Conservation (phyloP, 331 rosid genomes). For the Rosa hybrid region DNA sequence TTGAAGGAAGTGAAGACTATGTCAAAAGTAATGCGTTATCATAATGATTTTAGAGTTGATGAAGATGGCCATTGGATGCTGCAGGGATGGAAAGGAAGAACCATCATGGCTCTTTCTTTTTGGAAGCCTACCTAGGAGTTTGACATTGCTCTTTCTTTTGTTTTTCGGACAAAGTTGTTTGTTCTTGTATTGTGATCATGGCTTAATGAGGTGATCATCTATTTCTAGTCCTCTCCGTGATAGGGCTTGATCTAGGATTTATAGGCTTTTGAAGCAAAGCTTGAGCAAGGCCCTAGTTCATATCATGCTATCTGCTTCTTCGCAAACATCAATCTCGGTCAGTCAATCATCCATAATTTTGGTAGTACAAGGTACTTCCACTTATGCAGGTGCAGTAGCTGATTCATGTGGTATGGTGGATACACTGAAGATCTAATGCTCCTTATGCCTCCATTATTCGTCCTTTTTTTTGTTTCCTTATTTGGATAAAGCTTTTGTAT, state of each 20-base stretch:
- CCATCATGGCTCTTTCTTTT: conserved; percentile 37
- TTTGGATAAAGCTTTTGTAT: not conserved
- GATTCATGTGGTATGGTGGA: not conserved
- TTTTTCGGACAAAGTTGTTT: not conserved
- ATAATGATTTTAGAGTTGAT: conserved; percentile 43
- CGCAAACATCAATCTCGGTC: not conserved
- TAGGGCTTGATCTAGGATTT: conserved; percentile 4
- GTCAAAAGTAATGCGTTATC: conserved; percentile 26
- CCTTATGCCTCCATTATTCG: too few relatives aligned
- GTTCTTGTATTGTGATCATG: not conserved
- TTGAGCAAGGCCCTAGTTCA: not conserved
- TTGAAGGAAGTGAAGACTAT: conserved; percentile 22
- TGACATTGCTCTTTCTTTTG: not conserved
- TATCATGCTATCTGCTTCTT: not conserved
- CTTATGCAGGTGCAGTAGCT: not conserved
- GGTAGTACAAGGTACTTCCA: not conserved
- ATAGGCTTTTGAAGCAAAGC: not conserved
- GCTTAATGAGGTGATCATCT: not conserved
- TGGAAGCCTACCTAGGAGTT: conserved; percentile 28
- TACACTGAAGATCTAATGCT: not conserved
- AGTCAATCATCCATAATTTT: not conserved
- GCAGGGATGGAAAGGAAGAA: conserved; percentile 64
- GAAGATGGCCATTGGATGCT: conserved; percentile 58
- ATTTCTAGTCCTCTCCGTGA: not conserved
- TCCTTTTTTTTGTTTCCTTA: not conserved